phyloP scores from a whole-genome alignment of 768 basidiomycete genomes.

The Boletus bicolor region DNA sequence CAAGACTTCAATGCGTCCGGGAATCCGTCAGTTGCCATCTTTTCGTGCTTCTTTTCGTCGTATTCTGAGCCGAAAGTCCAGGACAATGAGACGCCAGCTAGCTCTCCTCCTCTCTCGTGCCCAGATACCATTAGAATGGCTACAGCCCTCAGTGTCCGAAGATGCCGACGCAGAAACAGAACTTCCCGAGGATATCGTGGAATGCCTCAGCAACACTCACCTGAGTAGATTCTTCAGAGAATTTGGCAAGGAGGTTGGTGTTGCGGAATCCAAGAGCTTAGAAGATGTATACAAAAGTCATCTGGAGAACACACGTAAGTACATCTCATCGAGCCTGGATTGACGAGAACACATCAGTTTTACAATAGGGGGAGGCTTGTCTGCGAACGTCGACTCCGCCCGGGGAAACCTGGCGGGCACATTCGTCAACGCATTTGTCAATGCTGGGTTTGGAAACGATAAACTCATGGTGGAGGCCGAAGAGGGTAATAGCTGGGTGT shows the following conservation, averaged over 20 bases:
- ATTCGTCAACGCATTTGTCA: slow-evolving; percentile 98
- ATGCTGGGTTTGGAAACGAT: slow-evolving; percentile 98
- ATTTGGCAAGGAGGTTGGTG: slow-evolving; percentile 93
- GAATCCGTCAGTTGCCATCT: slow-evolving; percentile 62
- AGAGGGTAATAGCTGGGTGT: slow-evolving; percentile 97
- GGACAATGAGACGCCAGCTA: slow-evolving; percentile 91
- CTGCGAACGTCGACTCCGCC: slow-evolving; percentile 86
- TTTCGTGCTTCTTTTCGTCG: background rate
- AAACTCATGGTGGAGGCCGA: slow-evolving; percentile 97
- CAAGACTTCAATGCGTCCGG: slow-evolving; percentile 87
- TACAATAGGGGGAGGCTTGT: slow-evolving; percentile 55
- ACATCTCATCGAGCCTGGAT: background rate
- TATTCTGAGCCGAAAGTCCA: slow-evolving; percentile 26
- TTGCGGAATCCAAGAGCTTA: slow-evolving; percentile 82
- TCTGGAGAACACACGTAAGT: slow-evolving; percentile 81
- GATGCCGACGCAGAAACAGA: slow-evolving; percentile 60
- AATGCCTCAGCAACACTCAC: slow-evolving; percentile 82
- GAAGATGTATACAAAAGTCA: slow-evolving; percentile 99
- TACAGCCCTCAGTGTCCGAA: slow-evolving; percentile 53
- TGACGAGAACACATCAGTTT: background rate
- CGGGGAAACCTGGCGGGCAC: slow-evolving; percentile 93
- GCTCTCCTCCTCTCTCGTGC: slow-evolving; percentile 92
- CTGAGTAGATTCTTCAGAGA: slow-evolving; percentile 82
- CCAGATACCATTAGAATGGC: slow-evolving; percentile 87
- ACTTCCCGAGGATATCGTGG: slow-evolving; percentile 76